These are phyloP conservation scores for Tremella mesenterica DNA, from an alignment of 768 basidiomycete species.

Conservation along the genomic window DNA sequence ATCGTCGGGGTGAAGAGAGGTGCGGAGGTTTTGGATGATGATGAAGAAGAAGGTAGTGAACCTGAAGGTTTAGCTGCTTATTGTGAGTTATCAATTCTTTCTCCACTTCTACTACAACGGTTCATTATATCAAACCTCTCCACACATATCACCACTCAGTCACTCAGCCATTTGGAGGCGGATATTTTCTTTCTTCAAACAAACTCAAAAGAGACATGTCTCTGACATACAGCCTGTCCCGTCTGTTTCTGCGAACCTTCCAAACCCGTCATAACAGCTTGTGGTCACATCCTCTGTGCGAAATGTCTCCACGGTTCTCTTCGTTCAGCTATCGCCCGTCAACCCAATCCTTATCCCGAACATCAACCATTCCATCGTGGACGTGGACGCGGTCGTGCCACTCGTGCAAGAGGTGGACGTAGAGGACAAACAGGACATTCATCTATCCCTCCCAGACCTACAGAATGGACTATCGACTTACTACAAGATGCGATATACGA, in stretches of 20 bases:
- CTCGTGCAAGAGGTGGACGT: slow-evolving; percentile 2
- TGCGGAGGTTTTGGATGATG: slow-evolving; percentile 3
- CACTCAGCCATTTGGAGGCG: no score
- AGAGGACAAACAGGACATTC: not conserved
- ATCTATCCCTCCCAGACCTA: slow-evolving; percentile 3
- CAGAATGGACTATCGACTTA: slow-evolving; percentile 14
- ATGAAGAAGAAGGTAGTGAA: slow-evolving; percentile 2
- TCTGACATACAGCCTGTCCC: slow-evolving; percentile 32
- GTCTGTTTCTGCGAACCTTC: slow-evolving; percentile 26
- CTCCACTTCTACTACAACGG: no score
- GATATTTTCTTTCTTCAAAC: no score
- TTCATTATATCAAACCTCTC: no score
- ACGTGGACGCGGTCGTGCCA: slow-evolving; percentile 5
- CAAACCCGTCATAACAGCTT: slow-evolving; percentile 27
- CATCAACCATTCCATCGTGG: not conserved
- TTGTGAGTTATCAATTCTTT: no score
- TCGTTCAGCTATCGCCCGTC: slow-evolving; percentile 23
- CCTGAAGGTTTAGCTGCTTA: slow-evolving; percentile 4
- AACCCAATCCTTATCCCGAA: slow-evolving; percentile 22
- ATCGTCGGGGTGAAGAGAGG: not conserved
- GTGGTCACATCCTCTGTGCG: slow-evolving; percentile 34
- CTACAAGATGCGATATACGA: slow-evolving; percentile 14
- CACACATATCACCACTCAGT: no score
- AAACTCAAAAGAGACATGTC: no score
- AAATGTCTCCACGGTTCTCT: slow-evolving; percentile 29